These are phyloP conservation scores for Malus sylvestris DNA, from an alignment of 306 rosid species.

Conservation along the genomic window DNA sequence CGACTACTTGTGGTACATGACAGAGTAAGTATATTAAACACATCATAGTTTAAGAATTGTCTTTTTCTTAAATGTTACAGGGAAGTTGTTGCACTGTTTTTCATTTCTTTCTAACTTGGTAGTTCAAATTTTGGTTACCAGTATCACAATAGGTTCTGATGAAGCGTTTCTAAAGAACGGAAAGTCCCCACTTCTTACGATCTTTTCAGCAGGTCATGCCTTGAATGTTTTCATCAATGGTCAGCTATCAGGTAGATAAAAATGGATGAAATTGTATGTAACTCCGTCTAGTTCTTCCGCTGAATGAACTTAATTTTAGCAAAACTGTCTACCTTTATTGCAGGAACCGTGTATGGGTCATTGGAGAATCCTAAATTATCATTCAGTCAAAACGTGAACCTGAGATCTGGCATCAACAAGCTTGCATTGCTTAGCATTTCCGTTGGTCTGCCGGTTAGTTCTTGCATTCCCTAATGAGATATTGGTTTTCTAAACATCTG, in stretches of 20 bases:
- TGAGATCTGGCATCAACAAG: conserved; percentile 76
- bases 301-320: conserved; percentile 8
- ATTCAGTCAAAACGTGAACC: conserved; percentile 51
- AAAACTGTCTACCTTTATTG: conserved; percentile 18
- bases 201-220: conserved; percentile 86
- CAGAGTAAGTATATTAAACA: conserved; percentile 64
- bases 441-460: conserved; percentile 88
- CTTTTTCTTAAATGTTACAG: background rate
- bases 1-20: conserved; percentile 95
- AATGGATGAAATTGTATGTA: background rate
- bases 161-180: conserved; percentile 69
- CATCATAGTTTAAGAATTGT: background rate
- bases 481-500: background rate
- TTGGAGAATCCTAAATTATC: conserved; percentile 55
- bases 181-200: conserved; percentile 58
- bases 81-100: background rate
- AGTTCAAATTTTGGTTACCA: conserved; percentile 18
- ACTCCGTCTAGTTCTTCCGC: background rate
- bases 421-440: conserved; percentile 73
- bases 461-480: background rate
- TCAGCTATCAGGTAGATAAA: conserved; percentile 64
- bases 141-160: conserved; percentile 60
- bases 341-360: conserved; percentile 68
- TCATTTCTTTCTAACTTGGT: background rate
- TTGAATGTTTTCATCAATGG: conserved; percentile 86